Base-by-base conservation (phyloP, 148 eudicot species). In the Fagopyrum esculentum region DNA sequence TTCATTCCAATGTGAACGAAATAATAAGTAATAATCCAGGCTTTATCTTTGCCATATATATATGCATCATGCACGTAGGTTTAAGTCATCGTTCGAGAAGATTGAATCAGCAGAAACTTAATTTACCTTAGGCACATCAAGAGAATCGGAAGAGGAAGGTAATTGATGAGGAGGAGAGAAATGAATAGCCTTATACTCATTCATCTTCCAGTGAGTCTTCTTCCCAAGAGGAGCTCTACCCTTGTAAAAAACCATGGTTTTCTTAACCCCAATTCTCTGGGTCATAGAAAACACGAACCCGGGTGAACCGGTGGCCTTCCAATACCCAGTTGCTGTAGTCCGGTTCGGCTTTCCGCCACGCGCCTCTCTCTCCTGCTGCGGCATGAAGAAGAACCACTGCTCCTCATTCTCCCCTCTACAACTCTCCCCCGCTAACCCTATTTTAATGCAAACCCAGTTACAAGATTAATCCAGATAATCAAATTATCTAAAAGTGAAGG, bases 221-320 rank as follows among this genome's bases (percentile, higher is more conserved):
- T 69, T 71, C 2, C 87, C 89, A 1, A 52, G 60, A 1, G 91
- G 88, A 77, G 87, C 85, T 73, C 76, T 87, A 8, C 91, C 91
- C 46, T 43, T 71, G 76, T 87, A 87, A 70, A 84, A 87, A 61
- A 87, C 91, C 91, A 87, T 85, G 59, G 84, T 85, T 54, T 84
- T 87, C 84, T 87, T 87, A 45, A 82, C 75, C 8, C 91, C 91
- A 16, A 85, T 87, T 19, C 72, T 81, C 7, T 74, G 71, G 2
- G 81, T 52, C 0, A 85, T 59, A 0, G 87, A 87, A 64, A 75
- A 87, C 5, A 87, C 89, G 56, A 82, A 75, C 1, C 79, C 73
- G 0, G 91, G 91, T 0, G 91, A 87, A 1, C 91, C 91, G 1
- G 91, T 87, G 5, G 87, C 87, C 78, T 87, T 87, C 91, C 91